Evolutionary conservation across 768 basidiomycete species (phyloP), one percentile per base, ranked within the genome.

Genomic region (Nidularia pulvinata): DNA sequence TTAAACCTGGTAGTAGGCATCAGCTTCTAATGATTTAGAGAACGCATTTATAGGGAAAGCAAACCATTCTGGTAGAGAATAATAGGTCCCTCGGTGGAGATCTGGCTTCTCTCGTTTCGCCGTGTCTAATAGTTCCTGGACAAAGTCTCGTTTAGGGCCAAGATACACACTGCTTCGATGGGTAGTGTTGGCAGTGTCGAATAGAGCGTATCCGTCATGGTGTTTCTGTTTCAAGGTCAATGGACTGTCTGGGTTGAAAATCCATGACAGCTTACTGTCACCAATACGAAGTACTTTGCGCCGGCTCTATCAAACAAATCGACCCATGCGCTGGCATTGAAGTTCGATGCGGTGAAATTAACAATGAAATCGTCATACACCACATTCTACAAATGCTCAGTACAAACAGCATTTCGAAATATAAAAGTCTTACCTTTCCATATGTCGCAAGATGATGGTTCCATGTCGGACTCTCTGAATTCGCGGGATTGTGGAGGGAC

Each of bases 271-370:
- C 75, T 5, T 16, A 76, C 81, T 13, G 82, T 77, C 6, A 81
- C 80, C 35, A 82, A 65, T 19, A 85, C 82, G 55, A 85, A 84
- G 55, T 85, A 85, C 59, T 81, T 84, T 1, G 84, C 84, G 2
- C 84, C 84, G 0, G 82, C 79, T 33, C 71, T 69, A 42, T 76
- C 79, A 48, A 86, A 78, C 6, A 85, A 52, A 58, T 83, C 76
- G 0, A 83, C 60, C 81, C 83, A 85, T 39, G 68, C 72, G 46
- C 74, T 79, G 3, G 84, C 76, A 42, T 83, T 77, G 67, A 81
- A 86, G 46, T 76, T 75, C 1, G 69, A 67, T 1, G 79, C 81
- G 0, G 76, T 81, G 59, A 84, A 84, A 49, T 76, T 67, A 2
- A 74, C 64, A 43, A 86, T 81, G 57, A 86, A 85, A 56, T 84